Evolutionary conservation across 192 early-diverging fungal genomes (phyloP), one percentile per base, ranked within the genome.

Genomic region (Coemansia interrupta): DNA sequence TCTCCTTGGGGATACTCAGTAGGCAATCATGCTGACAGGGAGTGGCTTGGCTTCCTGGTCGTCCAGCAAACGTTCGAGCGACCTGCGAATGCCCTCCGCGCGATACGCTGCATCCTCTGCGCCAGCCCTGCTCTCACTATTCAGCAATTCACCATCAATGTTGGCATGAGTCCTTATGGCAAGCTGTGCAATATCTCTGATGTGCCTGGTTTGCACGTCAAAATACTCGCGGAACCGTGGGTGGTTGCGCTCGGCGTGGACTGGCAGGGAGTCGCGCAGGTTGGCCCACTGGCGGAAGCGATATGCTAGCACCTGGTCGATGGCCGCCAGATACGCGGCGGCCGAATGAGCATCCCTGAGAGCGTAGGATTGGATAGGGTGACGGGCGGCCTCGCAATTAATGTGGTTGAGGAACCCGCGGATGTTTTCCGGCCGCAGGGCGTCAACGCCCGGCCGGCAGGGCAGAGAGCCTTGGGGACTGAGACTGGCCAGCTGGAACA

Each of bases 271-370:
- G 72, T 89, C 86, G 71, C 91, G 92, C 28, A 91, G 86, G 64
- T 93, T 91, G 63, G 82, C 86, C 92, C 92, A 95, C 66, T 95
- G 92, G 19, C 90, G 83, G 70, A 87, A 83, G 48, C 92, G 75
- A 73, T 93, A 95, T 9, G 87, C 87, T 23, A 91, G 82, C 23
- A 92, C 86, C 72, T 91, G 89, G 60, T 91, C 91, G 15, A 95
- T 83, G 29, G 87, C 86, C 4, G 83, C 76, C n/a, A 92, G 68
- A 63, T 89, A 92, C 17, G 86, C 67, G 13, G 87, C 89, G 48
- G 80, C 58, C 2, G 85, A 84, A 43, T 84, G 82, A 28, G 84
- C 53, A 36, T 88, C 81, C 42, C 75, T 61, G 69, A 86, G 61
- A 0, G 89, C 87, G 70, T 84, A 89, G 8, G 67, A 59, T 29